phyloP scores from a whole-genome alignment of 2,329 filamentous ascomycete species.

The Colletotrichum sidae region DNA sequence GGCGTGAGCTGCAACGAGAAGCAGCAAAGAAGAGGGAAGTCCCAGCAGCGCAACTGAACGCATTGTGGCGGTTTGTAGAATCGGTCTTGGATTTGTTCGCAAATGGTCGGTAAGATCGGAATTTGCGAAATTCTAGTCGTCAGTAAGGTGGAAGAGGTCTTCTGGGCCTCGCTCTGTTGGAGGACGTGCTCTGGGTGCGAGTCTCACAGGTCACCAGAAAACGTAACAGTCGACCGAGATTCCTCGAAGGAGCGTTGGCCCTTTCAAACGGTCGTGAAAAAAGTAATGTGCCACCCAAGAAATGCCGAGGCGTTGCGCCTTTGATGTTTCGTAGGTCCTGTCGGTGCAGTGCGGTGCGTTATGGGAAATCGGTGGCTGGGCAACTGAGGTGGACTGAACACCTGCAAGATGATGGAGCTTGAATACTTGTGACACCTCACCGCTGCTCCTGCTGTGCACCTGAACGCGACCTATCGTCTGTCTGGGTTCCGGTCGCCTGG shows the following conservation, averaged over 20 bases:
- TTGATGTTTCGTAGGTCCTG: conserved; percentile 16
- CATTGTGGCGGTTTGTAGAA: conserved; percentile 48
- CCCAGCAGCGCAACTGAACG: conserved; percentile 50
- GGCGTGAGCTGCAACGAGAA: conserved; percentile 56
- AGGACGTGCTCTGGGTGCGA: no score
- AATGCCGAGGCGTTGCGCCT: conserved; percentile 14
- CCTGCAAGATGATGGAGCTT: conserved; percentile 33
- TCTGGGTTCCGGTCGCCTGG: conserved; percentile 20
- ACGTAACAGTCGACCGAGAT: not conserved
- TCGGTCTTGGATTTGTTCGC: not conserved
- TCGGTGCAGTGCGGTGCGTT: not conserved
- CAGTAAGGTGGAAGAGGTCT: not conserved
- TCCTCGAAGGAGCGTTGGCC: not conserved
- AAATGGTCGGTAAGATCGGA: not conserved
- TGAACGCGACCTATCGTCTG: not conserved
- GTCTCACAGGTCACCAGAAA: not conserved
- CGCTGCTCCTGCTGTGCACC: conserved; percentile 9
- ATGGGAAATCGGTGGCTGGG: conserved; percentile 36
- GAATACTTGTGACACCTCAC: conserved; percentile 24
- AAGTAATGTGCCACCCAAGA: not conserved
- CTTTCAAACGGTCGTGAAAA: not conserved
- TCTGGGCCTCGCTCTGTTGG: no score
- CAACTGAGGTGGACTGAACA: conserved; percentile 14
- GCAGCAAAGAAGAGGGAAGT: conserved; percentile 58
- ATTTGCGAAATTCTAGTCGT: conserved; percentile 13